These are phyloP conservation scores for Termitomyces sp. DNA, from an alignment of 768 basidiomycete species.

Conservation along the genomic window DNA sequence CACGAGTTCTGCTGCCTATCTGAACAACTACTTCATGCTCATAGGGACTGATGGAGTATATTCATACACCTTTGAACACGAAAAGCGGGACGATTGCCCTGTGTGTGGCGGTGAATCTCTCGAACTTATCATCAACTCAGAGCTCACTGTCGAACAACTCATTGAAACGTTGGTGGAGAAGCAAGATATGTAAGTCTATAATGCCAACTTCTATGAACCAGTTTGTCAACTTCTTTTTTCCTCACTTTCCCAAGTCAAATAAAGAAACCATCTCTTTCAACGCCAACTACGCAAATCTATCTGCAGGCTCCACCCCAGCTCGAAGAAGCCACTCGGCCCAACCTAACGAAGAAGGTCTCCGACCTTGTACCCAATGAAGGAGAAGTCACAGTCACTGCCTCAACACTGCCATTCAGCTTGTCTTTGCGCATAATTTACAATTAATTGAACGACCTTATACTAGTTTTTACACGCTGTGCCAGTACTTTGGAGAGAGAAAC, in stretches of 20 bases:
- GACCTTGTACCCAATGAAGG: conserved; percentile 78
- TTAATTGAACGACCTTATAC: conserved; percentile 7
- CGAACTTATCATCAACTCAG: conserved; percentile 64
- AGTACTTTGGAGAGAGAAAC: neutral
- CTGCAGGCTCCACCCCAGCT: conserved; percentile 92
- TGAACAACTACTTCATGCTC: conserved; percentile 98
- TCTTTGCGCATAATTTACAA: conserved; percentile 61
- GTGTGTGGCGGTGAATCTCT: conserved; percentile 93
- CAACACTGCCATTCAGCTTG: conserved; percentile 82
- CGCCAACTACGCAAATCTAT: conserved; percentile 75
- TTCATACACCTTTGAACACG: conserved; percentile 96
- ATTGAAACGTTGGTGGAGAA: conserved; percentile 86
- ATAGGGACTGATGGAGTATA: conserved; percentile 96
- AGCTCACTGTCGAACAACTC: conserved; percentile 79
- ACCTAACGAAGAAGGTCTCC: conserved; percentile 80
- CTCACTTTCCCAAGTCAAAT: conserved; percentile 66
- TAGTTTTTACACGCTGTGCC: neutral
- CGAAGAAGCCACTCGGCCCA: conserved; percentile 85
- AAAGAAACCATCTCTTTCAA: conserved; percentile 91
- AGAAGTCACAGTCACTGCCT: conserved; percentile 86
- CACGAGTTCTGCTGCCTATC: conserved; percentile 88
- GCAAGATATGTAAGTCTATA: conserved; percentile 77
- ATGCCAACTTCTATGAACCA: neutral
- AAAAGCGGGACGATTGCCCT: conserved; percentile 89
- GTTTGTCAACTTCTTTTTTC: conserved; percentile 7